Percentiles rank a stretch among this genome's conserved stretches.
phyloP scores from a whole-genome alignment of 2,329 filamentous ascomycete species.

The Dendrostoma leiphaemia region DNA sequence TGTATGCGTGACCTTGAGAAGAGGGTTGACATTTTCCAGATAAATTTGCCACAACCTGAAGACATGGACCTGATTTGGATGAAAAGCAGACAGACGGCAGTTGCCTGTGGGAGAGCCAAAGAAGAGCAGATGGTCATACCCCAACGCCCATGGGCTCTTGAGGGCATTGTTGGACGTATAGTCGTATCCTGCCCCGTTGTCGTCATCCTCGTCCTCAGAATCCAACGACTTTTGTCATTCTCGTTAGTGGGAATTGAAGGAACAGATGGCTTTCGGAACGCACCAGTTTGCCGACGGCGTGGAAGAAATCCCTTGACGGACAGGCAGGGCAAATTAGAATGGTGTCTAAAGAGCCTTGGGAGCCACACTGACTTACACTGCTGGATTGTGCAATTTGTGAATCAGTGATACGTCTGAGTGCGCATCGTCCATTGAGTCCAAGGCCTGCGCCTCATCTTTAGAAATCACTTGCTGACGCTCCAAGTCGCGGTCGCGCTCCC shows the following conservation, averaged over 20 bases:
- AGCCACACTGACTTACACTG: too few relatives aligned
- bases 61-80: constrained; percentile 44
- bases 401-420: too few relatives aligned
- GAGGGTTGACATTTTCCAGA: constrained; percentile 55
- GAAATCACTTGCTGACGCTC: too few relatives aligned
- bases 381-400: too few relatives aligned
- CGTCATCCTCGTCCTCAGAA: constrained; percentile 4
- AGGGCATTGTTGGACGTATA: neutral
- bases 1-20: constrained; percentile 58
- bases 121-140: constrained; percentile 51
- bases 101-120: constrained; percentile 38
- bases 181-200: too few relatives aligned
- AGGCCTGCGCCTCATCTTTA: too few relatives aligned
- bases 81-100: constrained; percentile 45
- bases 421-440: too few relatives aligned
- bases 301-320: constrained; percentile 41
- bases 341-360: too few relatives aligned
- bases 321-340: neutral
- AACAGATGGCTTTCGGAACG: constrained; percentile 5
- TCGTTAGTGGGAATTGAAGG: neutral
- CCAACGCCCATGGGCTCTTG: neutral
- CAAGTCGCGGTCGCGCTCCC: too few relatives aligned
- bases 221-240: neutral
- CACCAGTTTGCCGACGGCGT: constrained; percentile 43
- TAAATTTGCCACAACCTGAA: constrained; percentile 57